Conservation (phyloP, 1,139 yeast species). For the Yamadazyma conglobata region DNA sequence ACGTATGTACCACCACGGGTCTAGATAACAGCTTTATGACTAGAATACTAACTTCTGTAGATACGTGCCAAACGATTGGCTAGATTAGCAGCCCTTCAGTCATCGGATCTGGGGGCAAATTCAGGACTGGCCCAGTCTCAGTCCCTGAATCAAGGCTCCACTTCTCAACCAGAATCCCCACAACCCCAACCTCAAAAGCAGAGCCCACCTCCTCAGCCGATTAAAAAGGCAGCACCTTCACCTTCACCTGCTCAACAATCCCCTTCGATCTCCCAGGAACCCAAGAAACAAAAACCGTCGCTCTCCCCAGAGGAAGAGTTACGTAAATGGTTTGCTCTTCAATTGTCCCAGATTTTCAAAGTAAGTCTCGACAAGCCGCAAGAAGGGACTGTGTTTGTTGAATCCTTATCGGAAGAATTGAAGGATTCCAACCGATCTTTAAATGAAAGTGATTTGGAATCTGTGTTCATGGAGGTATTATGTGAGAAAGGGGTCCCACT, state of each 20-base stretch:
- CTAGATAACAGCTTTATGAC: no score
- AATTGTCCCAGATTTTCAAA: slow-evolving; percentile 37
- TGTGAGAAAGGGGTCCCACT: slow-evolving; percentile 48
- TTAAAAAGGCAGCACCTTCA: no score
- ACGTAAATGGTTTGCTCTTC: background rate
- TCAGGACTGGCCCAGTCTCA: no score
- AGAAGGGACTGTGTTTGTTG: slow-evolving; percentile 24
- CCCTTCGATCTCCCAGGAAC: no score
- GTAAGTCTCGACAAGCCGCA: slow-evolving; percentile 26
- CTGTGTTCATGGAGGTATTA: slow-evolving; percentile 51
- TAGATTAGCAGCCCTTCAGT: slow-evolving; percentile 30
- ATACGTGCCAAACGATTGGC: slow-evolving; percentile 58
- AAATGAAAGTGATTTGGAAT: slow-evolving; percentile 29
- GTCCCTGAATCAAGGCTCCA: no score
- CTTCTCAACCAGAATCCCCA: background rate
- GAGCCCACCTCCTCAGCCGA: no score
- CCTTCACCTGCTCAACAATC: background rate
- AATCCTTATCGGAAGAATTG: slow-evolving; percentile 37
- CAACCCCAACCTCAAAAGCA: background rate
- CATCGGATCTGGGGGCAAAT: no score
- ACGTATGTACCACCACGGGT: slow-evolving; percentile 23
- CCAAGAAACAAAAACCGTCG: background rate
- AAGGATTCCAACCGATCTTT: slow-evolving; percentile 21
- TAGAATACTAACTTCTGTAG: slow-evolving; percentile 29
- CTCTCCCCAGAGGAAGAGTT: slow-evolving; percentile 1